Percentiles rank a stretch among this genome's conserved stretches.
Conservation (phyloP, 495 filamentous ascomycete species). For the Delitschia confertaspora region DNA sequence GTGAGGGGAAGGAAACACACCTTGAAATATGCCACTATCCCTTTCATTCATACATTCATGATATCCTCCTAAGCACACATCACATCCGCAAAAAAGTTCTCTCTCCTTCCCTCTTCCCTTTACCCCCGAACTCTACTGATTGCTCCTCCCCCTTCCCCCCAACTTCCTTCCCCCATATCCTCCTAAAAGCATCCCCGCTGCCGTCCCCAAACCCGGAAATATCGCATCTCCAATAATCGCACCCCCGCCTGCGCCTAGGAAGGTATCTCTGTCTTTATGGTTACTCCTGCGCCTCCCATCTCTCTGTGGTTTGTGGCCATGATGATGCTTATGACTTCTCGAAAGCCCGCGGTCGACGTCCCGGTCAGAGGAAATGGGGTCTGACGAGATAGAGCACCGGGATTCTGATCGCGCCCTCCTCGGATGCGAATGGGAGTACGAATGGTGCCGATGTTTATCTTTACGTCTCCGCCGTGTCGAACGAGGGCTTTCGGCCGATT, state of each 20-base stretch:
- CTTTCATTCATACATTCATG: too few relatives aligned
- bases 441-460: constrained; percentile 4
- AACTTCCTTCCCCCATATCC: constrained; percentile 32
- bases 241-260: constrained; percentile 32
- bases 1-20: too few relatives aligned
- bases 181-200: constrained; percentile 31
- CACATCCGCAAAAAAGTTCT: too few relatives aligned
- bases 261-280: constrained; percentile 27
- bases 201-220: constrained; percentile 33
- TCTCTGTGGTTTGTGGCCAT: constrained; percentile 10
- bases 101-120: constrained; percentile 1
- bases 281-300: not conserved
- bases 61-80: too few relatives aligned
- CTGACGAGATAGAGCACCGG: too few relatives aligned
- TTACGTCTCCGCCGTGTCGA: not conserved
- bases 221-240: constrained; percentile 33
- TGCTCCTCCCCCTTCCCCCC: constrained; percentile 26
- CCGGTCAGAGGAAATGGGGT: too few relatives aligned
- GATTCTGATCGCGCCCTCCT: too few relatives aligned
- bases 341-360: constrained; percentile 3
- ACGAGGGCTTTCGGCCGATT: constrained; percentile 1
- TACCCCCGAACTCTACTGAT: not conserved
- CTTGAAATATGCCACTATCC: too few relatives aligned
- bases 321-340: constrained; percentile 1
- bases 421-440: not conserved